These are phyloP conservation scores for Aspergillus affinis DNA, from an alignment of 495 filamentous ascomycete species.

Conservation along the genomic window DNA sequence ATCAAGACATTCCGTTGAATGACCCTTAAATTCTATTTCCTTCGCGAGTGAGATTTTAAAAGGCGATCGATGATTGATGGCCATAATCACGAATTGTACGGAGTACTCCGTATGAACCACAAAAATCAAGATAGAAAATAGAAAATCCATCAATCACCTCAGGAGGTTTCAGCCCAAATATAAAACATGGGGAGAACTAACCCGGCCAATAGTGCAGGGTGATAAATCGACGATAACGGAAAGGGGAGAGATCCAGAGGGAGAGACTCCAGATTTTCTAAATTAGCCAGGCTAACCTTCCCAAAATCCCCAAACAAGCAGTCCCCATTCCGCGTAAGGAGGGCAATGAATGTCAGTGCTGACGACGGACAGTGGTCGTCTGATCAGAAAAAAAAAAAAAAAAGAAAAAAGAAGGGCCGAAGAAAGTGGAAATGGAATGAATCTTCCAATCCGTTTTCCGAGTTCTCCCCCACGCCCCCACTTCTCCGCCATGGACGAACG, in stretches of 20 bases:
- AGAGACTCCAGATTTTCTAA: too few species aligned
- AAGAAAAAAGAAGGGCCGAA: constrained; percentile 1
- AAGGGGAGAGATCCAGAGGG: not conserved
- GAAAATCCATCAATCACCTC: not conserved
- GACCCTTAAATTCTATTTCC: too few species aligned
- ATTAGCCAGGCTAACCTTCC: constrained; percentile 12
- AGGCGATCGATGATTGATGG: too few species aligned
- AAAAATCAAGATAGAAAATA: not conserved
- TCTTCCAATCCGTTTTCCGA: not conserved
- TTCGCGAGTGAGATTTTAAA: too few species aligned
- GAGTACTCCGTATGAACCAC: too few species aligned
- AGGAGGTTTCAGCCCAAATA: too few species aligned
- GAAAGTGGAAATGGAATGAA: not conserved
- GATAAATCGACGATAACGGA: not conserved
- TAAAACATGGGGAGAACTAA: too few species aligned
- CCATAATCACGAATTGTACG: not conserved
- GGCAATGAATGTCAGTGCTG: constrained; percentile 15
- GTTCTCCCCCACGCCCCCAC: constrained; percentile 27
- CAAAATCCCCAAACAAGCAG: constrained; percentile 8
- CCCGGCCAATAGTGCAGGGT: too few species aligned
- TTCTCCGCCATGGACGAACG: constrained; percentile 29
- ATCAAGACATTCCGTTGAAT: too few species aligned
- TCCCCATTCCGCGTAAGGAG: constrained; percentile 9
- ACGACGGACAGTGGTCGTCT: constrained; percentile 38
- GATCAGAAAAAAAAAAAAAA: constrained; percentile 36